phyloP scores from a whole-genome alignment of 108 stramenopile genomes.

The Skeletonema costatum region DNA sequence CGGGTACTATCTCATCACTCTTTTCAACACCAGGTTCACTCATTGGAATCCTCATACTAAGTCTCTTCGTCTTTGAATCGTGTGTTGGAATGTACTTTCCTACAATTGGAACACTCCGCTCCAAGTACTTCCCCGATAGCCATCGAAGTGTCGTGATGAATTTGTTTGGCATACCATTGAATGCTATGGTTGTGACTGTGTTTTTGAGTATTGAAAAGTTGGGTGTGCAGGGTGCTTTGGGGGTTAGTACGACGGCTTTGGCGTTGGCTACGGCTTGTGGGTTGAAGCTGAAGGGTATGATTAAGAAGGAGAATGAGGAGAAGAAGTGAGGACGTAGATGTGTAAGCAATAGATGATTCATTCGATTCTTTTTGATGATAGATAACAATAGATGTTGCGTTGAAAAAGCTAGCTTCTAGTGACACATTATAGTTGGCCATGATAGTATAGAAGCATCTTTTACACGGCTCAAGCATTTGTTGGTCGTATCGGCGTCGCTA shows the following conservation, averaged over 20 bases:
- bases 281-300: conserved; percentile 50
- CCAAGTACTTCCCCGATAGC: conserved; percentile 94
- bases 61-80: conserved; percentile 95
- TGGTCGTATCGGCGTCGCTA: no score
- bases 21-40: conserved; percentile 41
- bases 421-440: no score
- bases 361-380: not conserved
- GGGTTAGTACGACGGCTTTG: conserved; percentile 77
- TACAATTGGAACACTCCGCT: conserved; percentile 91
- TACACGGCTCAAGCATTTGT: no score
- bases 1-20: conserved; percentile 35
- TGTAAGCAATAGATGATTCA: not conserved
- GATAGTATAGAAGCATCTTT: no score
- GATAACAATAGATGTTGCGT: not conserved
- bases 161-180: conserved; percentile 94
- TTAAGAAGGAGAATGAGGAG: conserved; percentile 3
- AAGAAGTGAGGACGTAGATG: not conserved
- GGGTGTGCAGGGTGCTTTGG: conserved; percentile 81
- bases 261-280: conserved; percentile 79
- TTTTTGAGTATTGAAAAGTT: conserved; percentile 87
- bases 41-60: conserved; percentile 40
- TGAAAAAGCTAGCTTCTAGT: no score
- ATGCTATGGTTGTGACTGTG: conserved; percentile 90
- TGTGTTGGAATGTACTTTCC: conserved; percentile 98
- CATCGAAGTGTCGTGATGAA: conserved; percentile 96